Evolutionary conservation across 768 basidiomycete genomes (phyloP).

Genomic region (Lactifluus hygrophoroides): DNA sequence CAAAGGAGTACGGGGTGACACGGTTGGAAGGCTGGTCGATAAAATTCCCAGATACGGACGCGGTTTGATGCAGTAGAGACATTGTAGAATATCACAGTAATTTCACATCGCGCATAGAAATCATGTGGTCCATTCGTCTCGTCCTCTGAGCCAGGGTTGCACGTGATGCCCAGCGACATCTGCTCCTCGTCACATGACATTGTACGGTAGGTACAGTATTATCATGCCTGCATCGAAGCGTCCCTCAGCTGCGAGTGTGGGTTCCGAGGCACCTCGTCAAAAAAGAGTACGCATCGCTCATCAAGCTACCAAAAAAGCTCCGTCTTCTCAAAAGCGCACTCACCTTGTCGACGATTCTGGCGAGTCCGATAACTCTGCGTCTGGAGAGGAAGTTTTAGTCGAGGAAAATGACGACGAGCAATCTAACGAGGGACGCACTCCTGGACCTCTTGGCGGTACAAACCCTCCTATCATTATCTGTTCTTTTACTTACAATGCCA

Average conservation of each 20-base stretch:
- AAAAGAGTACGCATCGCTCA: conserved; percentile 2
- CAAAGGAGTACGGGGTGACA: not conserved
- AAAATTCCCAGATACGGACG: not conserved
- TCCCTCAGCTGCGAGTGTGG: not conserved
- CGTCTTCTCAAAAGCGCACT: not conserved
- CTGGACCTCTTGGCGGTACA: not conserved
- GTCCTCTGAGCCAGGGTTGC: too few relatives aligned
- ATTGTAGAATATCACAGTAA: not conserved
- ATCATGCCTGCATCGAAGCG: conserved; percentile 12
- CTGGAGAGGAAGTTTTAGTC: not conserved
- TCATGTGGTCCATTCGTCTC: too few relatives aligned
- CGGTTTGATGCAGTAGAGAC: not conserved
- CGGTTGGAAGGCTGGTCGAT: not conserved
- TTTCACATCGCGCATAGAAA: too few relatives aligned
- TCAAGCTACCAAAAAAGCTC: not conserved
- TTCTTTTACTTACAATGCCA: not conserved
- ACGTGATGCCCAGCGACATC: too few relatives aligned
- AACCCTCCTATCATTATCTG: too few relatives aligned
- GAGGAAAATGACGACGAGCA: conserved; percentile 26
- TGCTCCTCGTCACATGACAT: too few relatives aligned
- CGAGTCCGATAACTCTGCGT: not conserved
- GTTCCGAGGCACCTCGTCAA: not conserved
- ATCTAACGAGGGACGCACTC: not conserved
- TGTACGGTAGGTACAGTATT: too few relatives aligned
- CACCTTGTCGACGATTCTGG: not conserved